Evolutionary conservation across 164 flowering plant genomes (phyloP), one percentile per base, ranked within the genome.

Genomic region (Aristolochia californica): DNA sequence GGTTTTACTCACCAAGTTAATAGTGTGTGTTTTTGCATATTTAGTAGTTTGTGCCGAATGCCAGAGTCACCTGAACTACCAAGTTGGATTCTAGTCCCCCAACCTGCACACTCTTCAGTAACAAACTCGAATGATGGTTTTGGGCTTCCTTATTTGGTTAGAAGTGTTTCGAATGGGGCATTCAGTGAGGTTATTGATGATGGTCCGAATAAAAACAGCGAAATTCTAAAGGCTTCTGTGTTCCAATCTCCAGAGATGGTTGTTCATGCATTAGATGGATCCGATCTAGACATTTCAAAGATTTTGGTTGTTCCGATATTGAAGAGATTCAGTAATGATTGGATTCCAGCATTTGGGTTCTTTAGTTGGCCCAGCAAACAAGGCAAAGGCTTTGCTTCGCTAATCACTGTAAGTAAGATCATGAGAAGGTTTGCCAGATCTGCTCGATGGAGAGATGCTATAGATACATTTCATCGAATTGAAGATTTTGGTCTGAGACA

Each of bases 61-160:
- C 59, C 49, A 34, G 74, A 80, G 72, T 79, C 83, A 12, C 74
- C 81, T 0, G 84, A 77, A 65, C 78, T 80, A 20, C 91, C 91
- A 0, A 59, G 57, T 51, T 88, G 87, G 91, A 57, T 84, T 45
- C 74, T 71, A 64, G 62, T 45, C 58, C 61, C 54, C 12, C 61
- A 55, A 12, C 38, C 62, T 38, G 59, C 61, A 12, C 25, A n/a
- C 27, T 20, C 72, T 38, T 16, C 44, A 23, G 34, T 18, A 14
- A 34, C 34, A n/a, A 72, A 71, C 28, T 45, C 58, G 10, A 22
- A 43, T 2, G 83, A 74, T 27, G 80, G 80, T 65, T 83, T 83
- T 55, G 81, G 79, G 43, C 69, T 84, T 59, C 82, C 91, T 9
- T 56, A 25, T 60, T 69, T 43, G 74, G 9, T 2, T 14, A 16